phyloP scores from a whole-genome alignment of 371 early-diverging fungal genomes.

The Apophysomyces variabilis region DNA sequence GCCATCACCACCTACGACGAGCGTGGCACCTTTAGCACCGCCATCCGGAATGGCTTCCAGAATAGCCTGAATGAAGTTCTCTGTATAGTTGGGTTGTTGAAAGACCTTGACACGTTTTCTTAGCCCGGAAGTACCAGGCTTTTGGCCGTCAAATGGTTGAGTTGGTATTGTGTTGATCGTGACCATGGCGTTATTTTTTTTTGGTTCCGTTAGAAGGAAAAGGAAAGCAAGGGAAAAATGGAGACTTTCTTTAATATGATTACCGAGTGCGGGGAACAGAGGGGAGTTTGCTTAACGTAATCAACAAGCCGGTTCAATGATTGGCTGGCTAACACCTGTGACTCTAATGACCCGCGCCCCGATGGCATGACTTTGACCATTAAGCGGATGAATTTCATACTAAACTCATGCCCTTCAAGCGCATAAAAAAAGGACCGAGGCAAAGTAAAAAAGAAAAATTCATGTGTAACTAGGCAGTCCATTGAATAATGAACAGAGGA shows the following conservation, averaged over 20 bases:
- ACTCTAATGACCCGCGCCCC: too few species aligned
- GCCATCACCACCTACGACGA: constrained; percentile 98
- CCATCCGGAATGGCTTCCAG: constrained; percentile 80
- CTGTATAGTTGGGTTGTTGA: constrained; percentile 93
- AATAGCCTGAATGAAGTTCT: constrained; percentile 92
- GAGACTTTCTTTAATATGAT: not conserved
- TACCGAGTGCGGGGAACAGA: too few species aligned
- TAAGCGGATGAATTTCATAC: too few species aligned
- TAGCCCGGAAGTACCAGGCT: constrained; percentile 96
- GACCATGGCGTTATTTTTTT: constrained; percentile 15
- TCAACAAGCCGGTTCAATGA: too few species aligned
- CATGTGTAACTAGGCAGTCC: too few species aligned
- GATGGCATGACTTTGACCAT: too few species aligned
- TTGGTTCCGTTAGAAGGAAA: constrained; percentile 10
- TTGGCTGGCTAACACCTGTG: too few species aligned
- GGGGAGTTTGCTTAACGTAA: too few species aligned
- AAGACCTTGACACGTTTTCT: constrained; percentile 96
- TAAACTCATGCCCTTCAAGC: too few species aligned
- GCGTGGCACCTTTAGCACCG: constrained; percentile 76
- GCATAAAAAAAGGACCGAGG: too few species aligned
- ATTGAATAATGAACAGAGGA: too few species aligned
- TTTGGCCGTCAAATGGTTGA: constrained; percentile 86
- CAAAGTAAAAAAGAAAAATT: too few species aligned
- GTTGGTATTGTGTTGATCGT: constrained; percentile 63
- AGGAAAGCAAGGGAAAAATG: constrained; percentile 14